Conservation (phyloP, 2,329 filamentous ascomycete species). For the Plenodomus lindquistii region DNA sequence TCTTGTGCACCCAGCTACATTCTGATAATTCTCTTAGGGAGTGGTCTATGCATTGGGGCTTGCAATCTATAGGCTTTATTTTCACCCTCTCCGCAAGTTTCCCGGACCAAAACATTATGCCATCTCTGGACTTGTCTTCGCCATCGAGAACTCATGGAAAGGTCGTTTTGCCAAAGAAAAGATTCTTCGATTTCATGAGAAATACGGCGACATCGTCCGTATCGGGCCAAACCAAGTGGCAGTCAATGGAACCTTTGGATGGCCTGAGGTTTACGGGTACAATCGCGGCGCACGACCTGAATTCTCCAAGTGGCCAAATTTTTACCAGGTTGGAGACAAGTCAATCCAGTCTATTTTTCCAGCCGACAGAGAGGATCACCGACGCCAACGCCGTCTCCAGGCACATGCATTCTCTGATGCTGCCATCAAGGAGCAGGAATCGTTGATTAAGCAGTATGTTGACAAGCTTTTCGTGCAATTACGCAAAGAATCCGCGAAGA, state of each 20-base stretch:
- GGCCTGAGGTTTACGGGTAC: constrained; percentile 44
- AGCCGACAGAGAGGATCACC: constrained; percentile 24
- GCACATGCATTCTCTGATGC: constrained; percentile 44
- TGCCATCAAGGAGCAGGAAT: constrained; percentile 41
- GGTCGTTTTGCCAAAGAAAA: neutral
- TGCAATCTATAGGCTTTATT: constrained; percentile 19
- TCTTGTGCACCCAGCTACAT: too few relatives aligned
- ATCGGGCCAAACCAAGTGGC: constrained; percentile 8
- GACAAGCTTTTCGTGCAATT: constrained; percentile 8
- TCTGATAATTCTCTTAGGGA: too few relatives aligned
- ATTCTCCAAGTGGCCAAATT: neutral
- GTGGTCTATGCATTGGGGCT: too few relatives aligned
- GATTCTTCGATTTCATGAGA: constrained; percentile 5
- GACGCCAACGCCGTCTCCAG: constrained; percentile 30
- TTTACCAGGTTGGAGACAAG: constrained; percentile 1
- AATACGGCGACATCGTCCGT: constrained; percentile 12
- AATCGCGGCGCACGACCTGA: neutral
- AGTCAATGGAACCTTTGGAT: constrained; percentile 31
- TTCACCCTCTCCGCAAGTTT: constrained; percentile 22
- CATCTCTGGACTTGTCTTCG: constrained; percentile 3
- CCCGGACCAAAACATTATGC: constrained; percentile 31
- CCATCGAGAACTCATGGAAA: neutral
- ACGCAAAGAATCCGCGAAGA: neutral
- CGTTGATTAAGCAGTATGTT: constrained; percentile 37
- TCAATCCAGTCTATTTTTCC: constrained; percentile 6